Conservation (phyloP, 108 stramenopile genomes). For the Seminavis robusta region DNA sequence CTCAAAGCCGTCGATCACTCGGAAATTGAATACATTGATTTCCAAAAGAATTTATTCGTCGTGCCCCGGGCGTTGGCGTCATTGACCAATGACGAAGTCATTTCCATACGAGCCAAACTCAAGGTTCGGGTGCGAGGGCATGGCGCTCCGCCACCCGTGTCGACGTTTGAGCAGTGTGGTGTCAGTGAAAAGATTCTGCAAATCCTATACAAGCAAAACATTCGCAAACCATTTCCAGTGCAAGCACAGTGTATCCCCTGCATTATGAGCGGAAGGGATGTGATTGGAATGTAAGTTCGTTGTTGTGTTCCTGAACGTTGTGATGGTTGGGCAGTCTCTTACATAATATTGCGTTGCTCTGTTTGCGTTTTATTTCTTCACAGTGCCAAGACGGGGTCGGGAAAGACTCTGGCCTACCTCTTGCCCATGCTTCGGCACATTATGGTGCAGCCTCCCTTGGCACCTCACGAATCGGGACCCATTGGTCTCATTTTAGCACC, state of each 20-base stretch:
- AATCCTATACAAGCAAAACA: conserved; percentile 61
- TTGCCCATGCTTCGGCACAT: conserved; percentile 95
- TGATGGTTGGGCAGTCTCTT: too few species aligned
- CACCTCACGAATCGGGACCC: conserved; percentile 89
- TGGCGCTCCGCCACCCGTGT: conserved; percentile 92
- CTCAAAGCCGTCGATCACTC: conserved; percentile 93
- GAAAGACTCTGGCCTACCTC: conserved; percentile 96
- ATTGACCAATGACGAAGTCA: conserved; percentile 65
- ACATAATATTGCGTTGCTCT: too few species aligned
- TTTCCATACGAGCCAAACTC: conserved; percentile 64
- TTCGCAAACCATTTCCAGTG: conserved; percentile 89
- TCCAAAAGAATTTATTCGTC: conserved; percentile 94
- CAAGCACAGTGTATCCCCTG: conserved; percentile 98
- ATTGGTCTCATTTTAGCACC: conserved; percentile 96
- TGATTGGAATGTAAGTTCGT: conserved; percentile 99
- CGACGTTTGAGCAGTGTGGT: conserved; percentile 89
- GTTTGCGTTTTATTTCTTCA: too few species aligned
- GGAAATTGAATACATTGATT: conserved; percentile 81
- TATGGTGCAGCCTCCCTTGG: conserved; percentile 83
- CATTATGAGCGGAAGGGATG: conserved; percentile 97
- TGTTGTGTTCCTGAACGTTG: too few species aligned
- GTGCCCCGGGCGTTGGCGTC: conserved; percentile 80
- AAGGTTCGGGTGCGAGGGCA: conserved; percentile 88
- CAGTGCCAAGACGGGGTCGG: conserved; percentile 97
- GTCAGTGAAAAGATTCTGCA: conserved; percentile 81